These are phyloP conservation scores for Pythium rishiriense DNA, from an alignment of 352 stramenopile species.

Conservation along the genomic window DNA sequence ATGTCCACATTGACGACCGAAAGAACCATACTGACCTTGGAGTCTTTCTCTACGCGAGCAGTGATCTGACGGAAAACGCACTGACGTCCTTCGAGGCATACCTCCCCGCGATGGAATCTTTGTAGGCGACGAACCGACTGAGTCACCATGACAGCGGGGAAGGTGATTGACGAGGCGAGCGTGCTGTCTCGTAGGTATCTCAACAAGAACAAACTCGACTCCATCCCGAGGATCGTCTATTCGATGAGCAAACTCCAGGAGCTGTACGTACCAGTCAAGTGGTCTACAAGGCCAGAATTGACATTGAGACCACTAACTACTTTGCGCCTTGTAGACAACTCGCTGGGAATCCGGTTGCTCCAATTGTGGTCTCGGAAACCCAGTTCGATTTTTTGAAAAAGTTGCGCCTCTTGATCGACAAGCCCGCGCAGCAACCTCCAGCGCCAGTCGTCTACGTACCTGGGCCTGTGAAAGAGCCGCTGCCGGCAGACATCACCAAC, in stretches of 20 bases:
- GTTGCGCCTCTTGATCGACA: neutral
- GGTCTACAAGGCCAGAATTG: too few species aligned
- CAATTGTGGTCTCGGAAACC: neutral
- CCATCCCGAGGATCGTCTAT: neutral
- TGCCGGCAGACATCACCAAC: neutral
- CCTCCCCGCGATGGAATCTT: neutral
- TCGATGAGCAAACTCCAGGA: slow-evolving; percentile 1
- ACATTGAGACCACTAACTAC: too few species aligned
- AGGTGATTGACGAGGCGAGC: neutral
- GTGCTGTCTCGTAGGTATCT: slow-evolving; percentile 1
- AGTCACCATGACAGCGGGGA: neutral
- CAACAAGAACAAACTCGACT: slow-evolving; percentile 4
- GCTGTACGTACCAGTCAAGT: neutral
- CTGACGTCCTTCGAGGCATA: neutral
- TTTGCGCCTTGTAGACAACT: too few species aligned
- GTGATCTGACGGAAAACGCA: neutral
- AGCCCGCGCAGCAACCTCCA: neutral
- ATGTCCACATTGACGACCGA: too few species aligned
- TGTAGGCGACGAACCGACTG: neutral
- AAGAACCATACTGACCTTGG: too few species aligned
- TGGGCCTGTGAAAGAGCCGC: neutral
- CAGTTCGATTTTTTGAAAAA: neutral
- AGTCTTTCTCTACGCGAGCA: neutral
- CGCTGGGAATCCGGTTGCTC: neutral
- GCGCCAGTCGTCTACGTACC: neutral